These are phyloP conservation scores for Sequoia sempervirens DNA, from an alignment of 75 land plant species.

Conservation along the genomic window DNA sequence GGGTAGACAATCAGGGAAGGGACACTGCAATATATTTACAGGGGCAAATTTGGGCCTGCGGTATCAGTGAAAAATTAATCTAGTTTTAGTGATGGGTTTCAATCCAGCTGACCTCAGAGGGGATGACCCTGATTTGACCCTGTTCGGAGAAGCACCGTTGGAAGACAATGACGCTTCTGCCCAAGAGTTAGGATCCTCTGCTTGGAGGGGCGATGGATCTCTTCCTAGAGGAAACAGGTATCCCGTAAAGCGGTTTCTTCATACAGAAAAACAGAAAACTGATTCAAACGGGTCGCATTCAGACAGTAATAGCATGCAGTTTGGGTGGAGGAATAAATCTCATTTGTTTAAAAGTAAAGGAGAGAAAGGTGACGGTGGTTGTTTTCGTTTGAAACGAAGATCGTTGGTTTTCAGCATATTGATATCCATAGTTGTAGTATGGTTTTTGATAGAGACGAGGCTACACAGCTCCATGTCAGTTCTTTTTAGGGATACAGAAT, in stretches of 20 bases:
- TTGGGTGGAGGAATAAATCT: conserved; percentile 10
- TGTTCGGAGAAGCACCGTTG: not conserved
- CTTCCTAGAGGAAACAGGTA: conserved; percentile 8
- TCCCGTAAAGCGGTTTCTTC: conserved; percentile 7
- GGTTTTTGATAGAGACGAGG: conserved; percentile 4
- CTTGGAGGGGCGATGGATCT: conserved; percentile 2
- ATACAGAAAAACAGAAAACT: conserved; percentile 2
- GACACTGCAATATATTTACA: not conserved
- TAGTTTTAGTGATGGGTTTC: conserved; percentile 2
- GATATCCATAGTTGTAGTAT: conserved; percentile 5
- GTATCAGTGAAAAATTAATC: not conserved
- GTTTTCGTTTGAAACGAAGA: conserved; percentile 8
- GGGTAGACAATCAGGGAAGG: not conserved
- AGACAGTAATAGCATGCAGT: not conserved
- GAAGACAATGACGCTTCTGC: not conserved
- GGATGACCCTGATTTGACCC: not conserved
- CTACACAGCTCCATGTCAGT: conserved; percentile 11
- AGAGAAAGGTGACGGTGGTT: not conserved
- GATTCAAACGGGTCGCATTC: not conserved
- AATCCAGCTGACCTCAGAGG: not conserved
- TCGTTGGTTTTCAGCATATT: conserved; percentile 7
- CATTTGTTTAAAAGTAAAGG: conserved; percentile 5
- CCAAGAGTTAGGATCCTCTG: conserved; percentile 11
- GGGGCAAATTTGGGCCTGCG: not conserved
- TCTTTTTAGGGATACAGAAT: conserved; percentile 4